phyloP scores from a whole-genome alignment of 768 basidiomycete species.

The Suillus subalutaceus region DNA sequence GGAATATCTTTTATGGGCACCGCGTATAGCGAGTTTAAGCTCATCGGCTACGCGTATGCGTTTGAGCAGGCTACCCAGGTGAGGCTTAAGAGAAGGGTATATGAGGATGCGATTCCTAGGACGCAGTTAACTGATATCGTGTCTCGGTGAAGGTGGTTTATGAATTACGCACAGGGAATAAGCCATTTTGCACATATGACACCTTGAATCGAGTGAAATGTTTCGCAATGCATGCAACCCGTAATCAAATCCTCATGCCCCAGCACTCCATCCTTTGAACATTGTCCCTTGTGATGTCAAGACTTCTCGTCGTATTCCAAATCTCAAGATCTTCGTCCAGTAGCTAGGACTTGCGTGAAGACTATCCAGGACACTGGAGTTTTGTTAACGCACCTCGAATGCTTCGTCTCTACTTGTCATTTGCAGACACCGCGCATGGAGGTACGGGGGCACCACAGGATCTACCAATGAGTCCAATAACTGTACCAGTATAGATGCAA shows the following conservation, averaged over 20 bases:
- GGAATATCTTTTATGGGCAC: not conserved
- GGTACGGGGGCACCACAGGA: slow-evolving; percentile 57
- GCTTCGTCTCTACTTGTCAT: slow-evolving; percentile 66
- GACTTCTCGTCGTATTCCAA: no score
- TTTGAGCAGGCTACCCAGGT: not conserved
- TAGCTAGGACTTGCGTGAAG: not conserved
- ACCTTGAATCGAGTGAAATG: not conserved
- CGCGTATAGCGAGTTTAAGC: not conserved
- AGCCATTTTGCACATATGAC: not conserved
- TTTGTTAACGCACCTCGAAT: slow-evolving; percentile 56
- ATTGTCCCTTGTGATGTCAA: no score
- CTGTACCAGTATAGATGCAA: slow-evolving; percentile 54
- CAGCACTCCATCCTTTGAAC: no score
- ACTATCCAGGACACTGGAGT: not conserved
- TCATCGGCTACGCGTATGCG: not conserved
- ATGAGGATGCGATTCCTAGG: not conserved
- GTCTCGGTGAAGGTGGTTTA: not conserved
- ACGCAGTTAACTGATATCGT: slow-evolving; percentile 18
- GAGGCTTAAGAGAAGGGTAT: not conserved
- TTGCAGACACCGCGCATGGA: slow-evolving; percentile 57
- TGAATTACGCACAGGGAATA: slow-evolving; percentile 16
- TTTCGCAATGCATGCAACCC: no score
- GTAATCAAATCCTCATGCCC: no score
- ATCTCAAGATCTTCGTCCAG: no score
- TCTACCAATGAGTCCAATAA: slow-evolving; percentile 63